Evolutionary conservation across 805 yeast species (phyloP).

Genomic region (Pichia membranifaciens): DNA sequence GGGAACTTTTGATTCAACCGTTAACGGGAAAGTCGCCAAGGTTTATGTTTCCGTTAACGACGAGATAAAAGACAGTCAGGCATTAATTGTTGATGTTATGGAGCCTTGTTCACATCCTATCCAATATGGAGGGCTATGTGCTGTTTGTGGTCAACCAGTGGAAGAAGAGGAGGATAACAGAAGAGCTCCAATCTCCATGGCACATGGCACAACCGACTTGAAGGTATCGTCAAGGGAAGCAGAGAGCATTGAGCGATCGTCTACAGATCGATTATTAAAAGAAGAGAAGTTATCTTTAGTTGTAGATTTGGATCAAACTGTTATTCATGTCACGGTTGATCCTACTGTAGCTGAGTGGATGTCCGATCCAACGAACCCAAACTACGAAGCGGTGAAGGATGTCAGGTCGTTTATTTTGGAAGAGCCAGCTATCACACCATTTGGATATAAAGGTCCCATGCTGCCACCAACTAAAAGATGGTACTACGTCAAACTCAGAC

Average conservation of each 20-base stretch:
- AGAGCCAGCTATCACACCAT: conserved; percentile 62
- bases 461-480: conserved; percentile 61
- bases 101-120: conserved; percentile 92
- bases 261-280: conserved; percentile 53
- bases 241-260: conserved; percentile 63
- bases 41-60: conserved; percentile 54
- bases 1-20: conserved; percentile 78
- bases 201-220: conserved; percentile 81
- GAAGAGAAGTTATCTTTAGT: conserved; percentile 77
- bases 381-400: conserved; percentile 77
- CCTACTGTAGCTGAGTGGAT: conserved; percentile 98
- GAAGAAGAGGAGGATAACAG: conserved; percentile 62
- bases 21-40: conserved; percentile 58
- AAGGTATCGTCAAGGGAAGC: conserved; percentile 86
- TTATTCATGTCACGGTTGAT: conserved; percentile 95
- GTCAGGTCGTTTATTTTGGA: conserved; percentile 71
- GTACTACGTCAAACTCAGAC: conserved; percentile 90
- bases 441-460: conserved; percentile 54
- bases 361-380: conserved; percentile 76
- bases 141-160: conserved; percentile 79
- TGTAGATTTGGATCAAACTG: conserved; percentile 95
- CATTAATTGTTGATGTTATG: conserved; percentile 46
- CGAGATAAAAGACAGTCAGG: conserved; percentile 44
- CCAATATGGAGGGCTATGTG: conserved; percentile 93
- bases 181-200: conserved; percentile 80